Evolutionary conservation across 2,329 filamentous ascomycete genomes (phyloP).

Genomic region (Talaromyces sp.): DNA sequence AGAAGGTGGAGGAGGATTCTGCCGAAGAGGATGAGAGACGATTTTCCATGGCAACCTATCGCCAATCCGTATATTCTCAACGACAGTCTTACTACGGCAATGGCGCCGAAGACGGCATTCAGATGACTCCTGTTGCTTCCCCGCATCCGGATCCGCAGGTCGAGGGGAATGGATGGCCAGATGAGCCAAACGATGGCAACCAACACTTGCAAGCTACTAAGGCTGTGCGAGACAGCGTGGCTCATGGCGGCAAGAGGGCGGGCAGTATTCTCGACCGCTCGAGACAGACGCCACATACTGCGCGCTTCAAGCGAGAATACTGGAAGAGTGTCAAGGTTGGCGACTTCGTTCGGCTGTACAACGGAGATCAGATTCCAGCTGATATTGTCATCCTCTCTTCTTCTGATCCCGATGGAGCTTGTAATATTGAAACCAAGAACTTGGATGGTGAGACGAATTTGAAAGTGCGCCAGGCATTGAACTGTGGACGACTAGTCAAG

Average conservation of each 20-base stretch:
- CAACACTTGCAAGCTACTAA: constrained; percentile 34
- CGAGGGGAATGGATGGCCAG: constrained; percentile 40
- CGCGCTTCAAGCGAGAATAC: constrained; percentile 84
- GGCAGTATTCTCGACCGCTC: constrained; percentile 72
- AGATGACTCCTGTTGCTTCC: constrained; percentile 93
- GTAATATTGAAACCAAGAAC: constrained; percentile 98
- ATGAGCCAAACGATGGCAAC: constrained; percentile 23
- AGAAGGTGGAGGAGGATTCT: constrained; percentile 36
- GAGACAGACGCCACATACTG: constrained; percentile 62
- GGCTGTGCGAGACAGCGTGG: constrained; percentile 28
- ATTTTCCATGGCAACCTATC: constrained; percentile 58
- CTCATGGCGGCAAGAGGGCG: constrained; percentile 46
- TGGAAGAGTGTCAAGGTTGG: constrained; percentile 97
- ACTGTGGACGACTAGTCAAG: constrained; percentile 75
- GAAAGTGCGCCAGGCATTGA: constrained; percentile 87
- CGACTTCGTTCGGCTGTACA: constrained; percentile 94
- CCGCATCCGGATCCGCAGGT: constrained; percentile 59
- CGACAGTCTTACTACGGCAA: constrained; percentile 49
- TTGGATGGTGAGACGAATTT: constrained; percentile 96
- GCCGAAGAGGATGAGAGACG: constrained; percentile 53
- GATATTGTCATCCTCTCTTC: constrained; percentile 91
- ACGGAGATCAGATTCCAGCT: constrained; percentile 90
- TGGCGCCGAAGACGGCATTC: constrained; percentile 63
- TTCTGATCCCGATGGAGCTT: constrained; percentile 88
- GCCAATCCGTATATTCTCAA: constrained; percentile 56